Conservation (phyloP, 208 protist genomes). For the Porcisia deanei region DNA sequence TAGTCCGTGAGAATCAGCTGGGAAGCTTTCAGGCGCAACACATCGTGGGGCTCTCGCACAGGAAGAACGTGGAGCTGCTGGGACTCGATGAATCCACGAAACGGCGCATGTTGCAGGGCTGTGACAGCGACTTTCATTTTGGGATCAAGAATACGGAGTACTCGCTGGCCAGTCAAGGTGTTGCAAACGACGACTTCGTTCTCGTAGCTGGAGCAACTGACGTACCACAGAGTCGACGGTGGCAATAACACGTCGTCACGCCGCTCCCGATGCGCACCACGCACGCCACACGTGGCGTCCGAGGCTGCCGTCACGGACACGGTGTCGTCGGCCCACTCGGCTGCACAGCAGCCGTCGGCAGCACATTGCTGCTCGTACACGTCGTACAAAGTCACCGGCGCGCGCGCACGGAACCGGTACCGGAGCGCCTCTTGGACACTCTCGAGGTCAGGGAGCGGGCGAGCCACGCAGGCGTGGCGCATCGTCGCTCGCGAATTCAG, state of each 20-base stretch:
- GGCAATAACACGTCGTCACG: constrained; percentile 32
- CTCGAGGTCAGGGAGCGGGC: constrained; percentile 55
- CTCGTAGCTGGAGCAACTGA: constrained; percentile 47
- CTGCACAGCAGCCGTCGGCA: background rate
- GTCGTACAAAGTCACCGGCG: constrained; percentile 24
- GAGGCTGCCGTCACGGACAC: constrained; percentile 11
- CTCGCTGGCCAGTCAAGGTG: constrained; percentile 41
- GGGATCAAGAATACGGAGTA: constrained; percentile 64
- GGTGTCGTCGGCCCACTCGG: constrained; percentile 13
- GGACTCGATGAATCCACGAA: constrained; percentile 71
- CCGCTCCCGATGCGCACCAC: constrained; percentile 26
- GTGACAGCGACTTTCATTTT: constrained; percentile 71
- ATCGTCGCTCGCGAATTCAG: constrained; percentile 50
- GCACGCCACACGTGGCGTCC: background rate
- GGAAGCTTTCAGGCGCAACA: constrained; percentile 55
- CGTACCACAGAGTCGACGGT: constrained; percentile 52
- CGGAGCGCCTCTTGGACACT: constrained; percentile 51
- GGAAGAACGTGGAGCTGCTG: constrained; percentile 63
- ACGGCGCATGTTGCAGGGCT: constrained; percentile 77
- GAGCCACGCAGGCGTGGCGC: constrained; percentile 62
- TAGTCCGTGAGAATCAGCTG: constrained; percentile 83
- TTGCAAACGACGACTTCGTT: constrained; percentile 61
- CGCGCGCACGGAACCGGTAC: constrained; percentile 25
- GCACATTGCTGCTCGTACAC: constrained; percentile 25
- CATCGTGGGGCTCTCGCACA: constrained; percentile 54